Base-by-base conservation (phyloP, 1,284 basidiomycete genomes). In the Cryptococcus floricola region DNA sequence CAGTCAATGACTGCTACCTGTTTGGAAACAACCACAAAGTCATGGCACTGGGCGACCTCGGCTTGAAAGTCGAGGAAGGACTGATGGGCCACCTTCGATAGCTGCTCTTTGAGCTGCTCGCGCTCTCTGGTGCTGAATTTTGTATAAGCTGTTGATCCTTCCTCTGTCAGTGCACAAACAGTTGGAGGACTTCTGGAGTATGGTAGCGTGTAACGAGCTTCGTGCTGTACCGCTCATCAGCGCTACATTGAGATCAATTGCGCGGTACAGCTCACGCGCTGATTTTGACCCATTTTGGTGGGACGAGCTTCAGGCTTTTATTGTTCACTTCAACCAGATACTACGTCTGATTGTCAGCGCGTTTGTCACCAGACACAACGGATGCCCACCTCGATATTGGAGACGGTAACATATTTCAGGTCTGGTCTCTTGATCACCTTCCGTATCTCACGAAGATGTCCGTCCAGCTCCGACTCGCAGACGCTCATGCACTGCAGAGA, bases 141-240 rank as follows among this genome's bases (percentile, higher is more conserved):
- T 25, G 42, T 56, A 39, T 52, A 49, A 58, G 56, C n/a, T 23
- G 31, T 41, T 37, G 6, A 31, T 43, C 31, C 10, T 16, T n/a
- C 31, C 9, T 55, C 19, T 50, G 23, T 45, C 31, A 5, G 5
- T 3, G 9, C 14, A 16, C 8, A 18, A 9, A 75, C 74, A 89
- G 84, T 18, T 78, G 74, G 50, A 84, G 81, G 18, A 90, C 82
- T 31, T 81, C 80, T 0, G 92, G 91, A 0, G 91, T 86, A 52
- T 88, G 87, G 72, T 89, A 97, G n/a, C 95, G 83, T 47, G 85
- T 83, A 27, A 82, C 78, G 18, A 78, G 78, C 73, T 87, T 93
- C 1, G 93, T 97, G 44, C 88, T 90, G 58, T 43, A 61, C 53
- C 39, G 60, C 39, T n/a, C 7, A 42, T 56, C 34, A 63, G 48